These are phyloP conservation scores for Bauhinia variegata DNA, from an alignment of 306 rosid genomes.

Conservation along the genomic window DNA sequence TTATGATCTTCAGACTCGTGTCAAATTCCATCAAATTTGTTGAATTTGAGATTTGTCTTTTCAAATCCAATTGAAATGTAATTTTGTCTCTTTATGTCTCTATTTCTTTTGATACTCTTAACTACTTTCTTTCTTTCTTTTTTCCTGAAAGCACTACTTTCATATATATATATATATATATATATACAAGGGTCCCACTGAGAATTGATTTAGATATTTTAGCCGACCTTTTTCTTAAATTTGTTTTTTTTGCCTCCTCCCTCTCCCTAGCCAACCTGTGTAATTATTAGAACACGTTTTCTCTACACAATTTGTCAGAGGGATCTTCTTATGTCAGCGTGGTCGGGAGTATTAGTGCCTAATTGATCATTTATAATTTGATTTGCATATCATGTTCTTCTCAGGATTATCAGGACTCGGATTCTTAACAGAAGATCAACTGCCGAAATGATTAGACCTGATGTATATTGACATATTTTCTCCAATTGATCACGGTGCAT, in stretches of 20 bases:
- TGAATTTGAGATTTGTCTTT: no score
- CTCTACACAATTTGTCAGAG: no score
- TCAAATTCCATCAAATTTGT: background rate
- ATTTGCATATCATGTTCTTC: background rate
- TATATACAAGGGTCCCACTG: no score
- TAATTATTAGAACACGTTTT: background rate
- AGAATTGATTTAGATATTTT: no score
- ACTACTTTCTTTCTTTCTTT: no score
- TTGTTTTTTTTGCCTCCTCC: background rate
- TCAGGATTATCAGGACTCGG: constrained; percentile 11
- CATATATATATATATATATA: no score
- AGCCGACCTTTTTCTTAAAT: no score
- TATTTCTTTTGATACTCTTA: no score
- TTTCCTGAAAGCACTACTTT: no score
- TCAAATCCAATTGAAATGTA: no score
- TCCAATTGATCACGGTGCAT: no score
- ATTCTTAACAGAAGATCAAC: constrained; percentile 9
- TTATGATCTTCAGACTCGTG: background rate
- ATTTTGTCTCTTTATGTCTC: no score
- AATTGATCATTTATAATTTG: background rate
- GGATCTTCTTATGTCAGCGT: background rate
- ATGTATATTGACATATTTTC: background rate
- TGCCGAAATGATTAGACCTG: background rate
- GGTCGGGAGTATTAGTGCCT: background rate
- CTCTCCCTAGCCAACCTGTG: background rate